Base-by-base conservation (phyloP, 176 grass and related monocot species). In the Saccharum spontaneum region DNA sequence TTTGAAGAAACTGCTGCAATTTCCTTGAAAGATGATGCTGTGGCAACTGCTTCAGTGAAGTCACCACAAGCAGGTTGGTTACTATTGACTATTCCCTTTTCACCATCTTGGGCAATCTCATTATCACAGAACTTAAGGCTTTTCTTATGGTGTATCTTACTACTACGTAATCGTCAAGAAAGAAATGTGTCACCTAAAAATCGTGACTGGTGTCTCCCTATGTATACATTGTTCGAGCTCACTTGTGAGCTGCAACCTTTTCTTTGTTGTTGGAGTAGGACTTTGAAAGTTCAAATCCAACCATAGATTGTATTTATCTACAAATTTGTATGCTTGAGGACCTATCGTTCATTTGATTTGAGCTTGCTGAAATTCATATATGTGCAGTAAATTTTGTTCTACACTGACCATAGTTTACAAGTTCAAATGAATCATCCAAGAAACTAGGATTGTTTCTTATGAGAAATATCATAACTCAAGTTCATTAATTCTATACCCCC, bases 81-180 rank as follows among this genome's bases (percentile, higher is more conserved):
- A 71, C 86, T 83, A 30, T 83, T 36, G 22, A 73, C 52, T 57
- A 2, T 36, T 79, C 36, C 30, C 15, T 74, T 34, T 26, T 78
- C 20, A 13, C 79, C 33, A 72, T 46, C 23, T 55, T 16, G 16
- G 67, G 31, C 43, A 73, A 48, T 65, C 37, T 52, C 41, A 76
- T 88, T 79, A 38, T 88, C 10, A 31, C 68, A 82, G 18, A 62
- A 82, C 22, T 30, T 8, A 26, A 41, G 14, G 10, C 50, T 20
- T 49, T 69, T 63, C 2, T 77, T 14, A 33, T 23, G 74, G n/a
- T 60, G 68, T 23, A 55, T 24, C 46, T 17, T 76, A 37, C n/a
- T 84, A 28, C 28, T 28, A 28, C 28, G 28, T 28, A 80, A 79
- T 84, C 48, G 74, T 80, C 22, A 79, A 60, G 46, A 79, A 84